phyloP scores from a whole-genome alignment of 805 yeast genomes.

The Kodamaea kakaduensis region DNA sequence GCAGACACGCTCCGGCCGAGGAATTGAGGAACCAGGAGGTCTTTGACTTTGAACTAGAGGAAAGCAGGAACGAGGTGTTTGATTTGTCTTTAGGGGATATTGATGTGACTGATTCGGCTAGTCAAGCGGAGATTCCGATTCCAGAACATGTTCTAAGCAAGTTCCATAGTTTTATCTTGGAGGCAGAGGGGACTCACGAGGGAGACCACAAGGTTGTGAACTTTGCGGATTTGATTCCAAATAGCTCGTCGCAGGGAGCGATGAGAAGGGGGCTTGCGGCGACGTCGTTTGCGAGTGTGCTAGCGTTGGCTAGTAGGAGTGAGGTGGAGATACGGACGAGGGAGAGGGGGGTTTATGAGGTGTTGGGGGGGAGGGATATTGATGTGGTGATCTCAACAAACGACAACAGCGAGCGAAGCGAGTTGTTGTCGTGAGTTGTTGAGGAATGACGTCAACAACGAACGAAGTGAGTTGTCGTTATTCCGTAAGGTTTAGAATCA shows the following conservation, averaged over 20 bases:
- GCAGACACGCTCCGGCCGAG: slow-evolving; percentile 1
- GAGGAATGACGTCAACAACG: no score
- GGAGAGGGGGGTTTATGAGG: not conserved
- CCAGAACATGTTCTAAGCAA: not conserved
- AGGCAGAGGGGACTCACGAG: not conserved
- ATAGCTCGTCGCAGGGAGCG: slow-evolving; percentile 8
- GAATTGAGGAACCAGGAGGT: not conserved
- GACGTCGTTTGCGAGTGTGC: slow-evolving; percentile 24
- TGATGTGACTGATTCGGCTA: slow-evolving; percentile 10
- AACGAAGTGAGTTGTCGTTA: no score
- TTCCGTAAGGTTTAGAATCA: no score
- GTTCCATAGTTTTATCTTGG: slow-evolving; percentile 4
- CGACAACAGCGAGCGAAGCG: no score
- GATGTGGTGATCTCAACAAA: not conserved
- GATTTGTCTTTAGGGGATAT: slow-evolving; percentile 22
- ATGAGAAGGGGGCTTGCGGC: slow-evolving; percentile 23
- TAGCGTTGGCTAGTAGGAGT: slow-evolving; percentile 23
- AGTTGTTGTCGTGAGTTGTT: no score
- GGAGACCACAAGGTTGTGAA: not conserved
- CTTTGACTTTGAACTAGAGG: slow-evolving; percentile 1
- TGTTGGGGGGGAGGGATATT: not conserved
- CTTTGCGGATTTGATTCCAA: slow-evolving; percentile 18
- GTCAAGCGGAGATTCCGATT: not conserved
- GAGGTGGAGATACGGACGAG: slow-evolving; percentile 8
- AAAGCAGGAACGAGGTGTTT: slow-evolving; percentile 14